Base-by-base conservation (phyloP, 805 yeast species). In the Myxozyma melibiosi region DNA sequence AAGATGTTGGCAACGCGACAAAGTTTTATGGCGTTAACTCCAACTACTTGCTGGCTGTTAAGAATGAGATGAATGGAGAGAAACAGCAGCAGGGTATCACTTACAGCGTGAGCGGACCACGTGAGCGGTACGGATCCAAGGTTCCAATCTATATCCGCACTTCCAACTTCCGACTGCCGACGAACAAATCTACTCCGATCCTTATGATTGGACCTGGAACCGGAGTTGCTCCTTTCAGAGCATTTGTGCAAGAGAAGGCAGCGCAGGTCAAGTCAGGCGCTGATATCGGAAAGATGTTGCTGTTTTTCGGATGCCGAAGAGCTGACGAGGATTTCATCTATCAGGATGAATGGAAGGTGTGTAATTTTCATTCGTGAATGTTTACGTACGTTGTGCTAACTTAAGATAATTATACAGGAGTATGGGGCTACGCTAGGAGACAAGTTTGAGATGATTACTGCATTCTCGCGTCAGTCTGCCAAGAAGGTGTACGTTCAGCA, bases 141-240 rank as follows among this genome's bases (percentile, higher is more conserved):
- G 78, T 90, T 51, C 97, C 97, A 4, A 85, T 92, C 39, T 96
- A 90, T 71, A 86, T 94, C 43, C 88, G 98, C 74, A 89, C 92
- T 74, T 91, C 97, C 5, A 87, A 91, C 53, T 92, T 92, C 79
- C 90, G 90, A 77, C 79, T 94, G 64, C 99, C 99, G 20, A 78
- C 90, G 5, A 88, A 89, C 69, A 85, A 94, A 33, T 72, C 81
- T 3, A 83, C 85, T 30, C 97, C 98, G 18, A 79, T 92, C 20
- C 89, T 92, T 66, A 82, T 91, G 86, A 80, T 92, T 68, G 99
- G 99, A 30, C 98, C 99, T 44, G 99, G 99, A 64, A 92, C 99
- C 2, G 99, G 99, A 72, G 91, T 92, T 48, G 98, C 99, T 7
- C 99, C 99, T 61, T 89, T 94, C 78, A 84, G 99, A 76, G 99